Conservation (phyloP, 202 grass and related monocot genomes). For the Panicum hallii region DNA sequence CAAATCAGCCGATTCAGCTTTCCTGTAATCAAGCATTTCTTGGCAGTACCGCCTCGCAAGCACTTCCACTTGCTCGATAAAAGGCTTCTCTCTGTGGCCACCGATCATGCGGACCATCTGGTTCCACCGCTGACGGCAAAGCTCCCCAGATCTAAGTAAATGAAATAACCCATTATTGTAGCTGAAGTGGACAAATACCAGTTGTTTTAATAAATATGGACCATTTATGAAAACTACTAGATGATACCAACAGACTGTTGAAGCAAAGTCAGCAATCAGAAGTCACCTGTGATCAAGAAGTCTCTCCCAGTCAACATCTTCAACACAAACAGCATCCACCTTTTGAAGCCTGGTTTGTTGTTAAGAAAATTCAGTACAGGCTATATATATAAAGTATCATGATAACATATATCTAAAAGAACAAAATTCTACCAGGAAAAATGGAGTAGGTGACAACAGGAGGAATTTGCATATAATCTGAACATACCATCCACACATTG, state of each 20-base stretch:
- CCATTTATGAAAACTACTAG: conserved; percentile 30
- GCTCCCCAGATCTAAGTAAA: conserved; percentile 64
- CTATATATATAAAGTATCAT: neutral
- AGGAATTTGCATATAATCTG: neutral
- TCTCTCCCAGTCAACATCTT: conserved; percentile 92
- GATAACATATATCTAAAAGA: conserved; percentile 22
- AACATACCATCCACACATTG: conserved; percentile 9
- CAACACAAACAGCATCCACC: conserved; percentile 68
- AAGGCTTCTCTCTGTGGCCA: conserved; percentile 63
- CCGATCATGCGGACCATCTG: conserved; percentile 71
- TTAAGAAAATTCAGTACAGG: conserved; percentile 40
- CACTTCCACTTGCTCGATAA: conserved; percentile 76
- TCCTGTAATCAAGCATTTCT: conserved; percentile 74
- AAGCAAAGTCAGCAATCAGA: conserved; percentile 30
- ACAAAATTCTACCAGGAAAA: neutral
- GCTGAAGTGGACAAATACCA: neutral
- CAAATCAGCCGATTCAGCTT: neutral
- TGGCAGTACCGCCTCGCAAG: conserved; percentile 58
- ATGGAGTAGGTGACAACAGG: neutral
- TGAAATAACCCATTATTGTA: neutral
- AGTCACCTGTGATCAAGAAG: conserved; percentile 77
- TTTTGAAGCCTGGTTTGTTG: neutral
- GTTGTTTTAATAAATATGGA: neutral
- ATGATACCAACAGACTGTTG: neutral
- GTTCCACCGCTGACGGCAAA: conserved; percentile 72